Conservation (phyloP, 2,329 filamentous ascomycete species). For the Alternaria gansuensis region DNA sequence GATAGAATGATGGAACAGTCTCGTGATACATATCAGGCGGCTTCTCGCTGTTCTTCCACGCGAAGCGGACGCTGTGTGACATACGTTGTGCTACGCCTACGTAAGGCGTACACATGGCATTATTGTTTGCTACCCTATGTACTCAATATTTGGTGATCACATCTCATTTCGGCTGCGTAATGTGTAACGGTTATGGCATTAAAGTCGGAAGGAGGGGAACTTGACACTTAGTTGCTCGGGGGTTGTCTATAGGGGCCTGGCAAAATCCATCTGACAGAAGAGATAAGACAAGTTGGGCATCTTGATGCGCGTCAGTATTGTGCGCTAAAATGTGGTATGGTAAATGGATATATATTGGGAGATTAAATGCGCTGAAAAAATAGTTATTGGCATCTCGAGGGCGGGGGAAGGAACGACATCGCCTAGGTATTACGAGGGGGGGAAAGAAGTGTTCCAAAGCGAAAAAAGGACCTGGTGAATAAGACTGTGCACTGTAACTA, state of each 20-base stretch:
- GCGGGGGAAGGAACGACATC: not conserved
- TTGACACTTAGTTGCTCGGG: not conserved
- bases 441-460: not conserved
- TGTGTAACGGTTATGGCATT: not conserved
- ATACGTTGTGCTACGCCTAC: not conserved
- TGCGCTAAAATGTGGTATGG: not conserved
- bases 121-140: not conserved
- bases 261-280: not conserved
- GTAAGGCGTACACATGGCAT: not conserved
- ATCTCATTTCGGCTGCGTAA: not conserved
- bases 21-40: not conserved
- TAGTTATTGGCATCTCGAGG: not conserved
- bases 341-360: not conserved
- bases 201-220: not conserved
- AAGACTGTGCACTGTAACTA: not conserved
- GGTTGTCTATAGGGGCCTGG: not conserved
- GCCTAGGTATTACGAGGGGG: not conserved
- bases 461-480: not conserved
- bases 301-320: not conserved
- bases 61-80: not conserved
- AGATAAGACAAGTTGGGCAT: not conserved
- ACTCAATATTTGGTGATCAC: not conserved
- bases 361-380: not conserved
- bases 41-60: not conserved
- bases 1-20: not conserved